phyloP scores from a whole-genome alignment of 306 rosid genomes.

The Castanea sativa region DNA sequence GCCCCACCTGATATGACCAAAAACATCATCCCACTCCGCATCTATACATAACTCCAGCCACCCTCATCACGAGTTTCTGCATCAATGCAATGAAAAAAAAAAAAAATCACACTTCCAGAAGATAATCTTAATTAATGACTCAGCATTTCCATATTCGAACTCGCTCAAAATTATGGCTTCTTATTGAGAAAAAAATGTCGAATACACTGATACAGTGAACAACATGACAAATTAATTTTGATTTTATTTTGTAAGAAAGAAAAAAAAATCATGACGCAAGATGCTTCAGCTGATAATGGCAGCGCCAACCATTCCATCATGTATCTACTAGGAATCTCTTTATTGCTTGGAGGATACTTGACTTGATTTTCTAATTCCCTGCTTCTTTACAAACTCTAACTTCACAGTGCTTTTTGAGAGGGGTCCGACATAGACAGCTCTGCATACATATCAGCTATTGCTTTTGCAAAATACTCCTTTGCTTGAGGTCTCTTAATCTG shows the following conservation, averaged over 20 bases:
- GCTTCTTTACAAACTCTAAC: slow-evolving; percentile 17
- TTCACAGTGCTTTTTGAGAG: slow-evolving; percentile 38
- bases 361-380: background rate
- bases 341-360: background rate
- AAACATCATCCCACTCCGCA: no score
- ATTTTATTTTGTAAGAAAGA: slow-evolving; percentile 1
- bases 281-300: background rate
- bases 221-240: background rate
- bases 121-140: background rate
- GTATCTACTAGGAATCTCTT: background rate
- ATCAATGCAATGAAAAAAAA: background rate
- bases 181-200: background rate
- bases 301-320: background rate
- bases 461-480: slow-evolving; percentile 64
- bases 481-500: slow-evolving; percentile 97
- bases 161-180: background rate
- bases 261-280: background rate
- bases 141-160: background rate
- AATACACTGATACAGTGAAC: background rate
- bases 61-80: no score
- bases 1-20: no score
- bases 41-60: no score
- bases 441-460: slow-evolving; percentile 69
- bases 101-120: background rate
- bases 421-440: slow-evolving; percentile 65